Evolutionary conservation across 116 monocot species (phyloP), one percentile per base, ranked within the genome.

Genomic region (Phalaenopsis hybrid): DNA sequence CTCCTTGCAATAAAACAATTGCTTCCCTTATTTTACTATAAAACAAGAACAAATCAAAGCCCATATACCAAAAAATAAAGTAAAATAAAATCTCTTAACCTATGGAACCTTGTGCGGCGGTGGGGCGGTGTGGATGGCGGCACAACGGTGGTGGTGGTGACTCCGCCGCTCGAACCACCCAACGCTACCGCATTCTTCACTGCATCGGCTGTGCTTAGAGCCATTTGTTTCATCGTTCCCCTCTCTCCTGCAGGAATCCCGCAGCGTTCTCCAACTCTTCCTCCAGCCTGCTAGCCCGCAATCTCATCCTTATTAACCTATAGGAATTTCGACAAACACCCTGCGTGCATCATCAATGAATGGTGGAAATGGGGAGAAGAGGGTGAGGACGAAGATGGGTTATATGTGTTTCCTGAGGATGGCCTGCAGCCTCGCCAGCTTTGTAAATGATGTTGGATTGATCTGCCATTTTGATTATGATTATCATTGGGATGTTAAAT

Each of bases 131-230:
- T 28, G 28, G 28, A 28, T 28, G 28, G 28, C 0, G 28, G 28
- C 28, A 28, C 28, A 28, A 28, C 78, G 83, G 78, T 44, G 15
- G 78, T 78, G 51, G 55, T 78, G 79, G 21, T 83, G 51, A 13
- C 18, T 28, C 16, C 18, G 76, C 8, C 9, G 69, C 20, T 57
- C 8, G 74, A 44, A 57, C 52, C 6, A 7, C 77, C 85, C 61
- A 84, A 58, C 59, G 79, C 84, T 0, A 84, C 84, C 2, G 84
- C 84, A 20, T 84, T 84, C 74, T 84, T 84, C 8, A 75, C 74
- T 5, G 85, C 17, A 13, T 78, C 78, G 0, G 81, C 72, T 0
- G 81, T 78, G 12, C 78, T 81, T 21, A 73, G 78, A 5, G 85
- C 81, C 70, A 81, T 81, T 51, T 70, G 67, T 81, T 44, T 70